These are phyloP conservation scores for Hypericum perforatum DNA, from an alignment of 345 rosid species.

Conservation along the genomic window DNA sequence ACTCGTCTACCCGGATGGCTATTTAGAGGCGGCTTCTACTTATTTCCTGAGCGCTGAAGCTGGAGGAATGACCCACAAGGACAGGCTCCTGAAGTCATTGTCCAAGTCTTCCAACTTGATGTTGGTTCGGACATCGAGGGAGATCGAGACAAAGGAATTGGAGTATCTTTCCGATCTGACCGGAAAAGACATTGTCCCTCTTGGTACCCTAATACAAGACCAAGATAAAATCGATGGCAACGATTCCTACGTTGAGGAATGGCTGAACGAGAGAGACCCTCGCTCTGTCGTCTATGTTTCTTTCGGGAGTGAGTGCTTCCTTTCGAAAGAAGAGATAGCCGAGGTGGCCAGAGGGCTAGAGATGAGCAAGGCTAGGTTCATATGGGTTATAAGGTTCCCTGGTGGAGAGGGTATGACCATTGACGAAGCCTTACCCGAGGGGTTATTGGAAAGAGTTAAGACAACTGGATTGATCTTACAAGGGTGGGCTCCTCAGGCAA, in stretches of 20 bases:
- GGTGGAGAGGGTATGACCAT: slow-evolving; percentile 4
- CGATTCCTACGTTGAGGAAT: slow-evolving; percentile 11
- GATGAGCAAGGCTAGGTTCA: slow-evolving; percentile 18
- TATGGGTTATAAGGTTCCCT: slow-evolving; percentile 27
- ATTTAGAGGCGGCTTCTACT: slow-evolving; percentile 3
- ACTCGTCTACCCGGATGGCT: slow-evolving; percentile 11
- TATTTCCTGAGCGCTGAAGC: slow-evolving; percentile 8
- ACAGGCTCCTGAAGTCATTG: slow-evolving; percentile 10
- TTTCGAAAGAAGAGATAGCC: slow-evolving; percentile 19
- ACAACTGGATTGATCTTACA: slow-evolving; percentile 22
- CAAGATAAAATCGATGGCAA: background rate
- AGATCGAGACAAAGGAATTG: slow-evolving; percentile 22
- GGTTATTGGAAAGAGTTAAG: slow-evolving; percentile 14
- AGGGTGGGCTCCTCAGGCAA: slow-evolving; percentile 30
- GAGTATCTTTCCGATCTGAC: slow-evolving; percentile 14
- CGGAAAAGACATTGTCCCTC: slow-evolving; percentile 16
- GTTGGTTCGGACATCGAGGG: slow-evolving; percentile 18
- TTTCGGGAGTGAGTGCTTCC: slow-evolving; percentile 24
- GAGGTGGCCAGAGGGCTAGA: slow-evolving; percentile 27
- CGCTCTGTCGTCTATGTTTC: slow-evolving; percentile 19
- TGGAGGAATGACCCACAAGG: slow-evolving; percentile 8
- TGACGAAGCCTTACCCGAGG: slow-evolving; percentile 23
- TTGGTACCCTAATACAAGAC: slow-evolving; percentile 30
- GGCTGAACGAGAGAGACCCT: slow-evolving; percentile 17
- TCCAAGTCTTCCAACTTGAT: slow-evolving; percentile 11